These are phyloP conservation scores for Turnera subulata DNA, from an alignment of 345 rosid genomes.

Conservation along the genomic window DNA sequence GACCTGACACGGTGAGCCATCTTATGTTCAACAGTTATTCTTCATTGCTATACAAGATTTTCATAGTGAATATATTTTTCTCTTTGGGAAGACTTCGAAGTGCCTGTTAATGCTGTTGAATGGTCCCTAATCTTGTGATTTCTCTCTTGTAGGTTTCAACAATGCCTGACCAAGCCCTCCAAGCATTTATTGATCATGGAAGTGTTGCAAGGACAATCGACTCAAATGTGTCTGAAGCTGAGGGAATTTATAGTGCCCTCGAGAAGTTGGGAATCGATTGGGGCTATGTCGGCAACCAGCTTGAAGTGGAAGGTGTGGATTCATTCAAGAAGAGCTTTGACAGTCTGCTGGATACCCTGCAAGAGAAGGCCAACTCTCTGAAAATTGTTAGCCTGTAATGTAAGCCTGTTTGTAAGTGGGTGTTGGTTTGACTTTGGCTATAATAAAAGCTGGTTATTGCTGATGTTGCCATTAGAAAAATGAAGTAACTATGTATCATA, in stretches of 20 bases:
- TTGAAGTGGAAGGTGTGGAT: slow-evolving; percentile 88
- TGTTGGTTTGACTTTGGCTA: slow-evolving; percentile 7
- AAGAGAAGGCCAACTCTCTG: slow-evolving; percentile 93
- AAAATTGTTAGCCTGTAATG: slow-evolving; percentile 61
- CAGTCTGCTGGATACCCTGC: slow-evolving; percentile 84
- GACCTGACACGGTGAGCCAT: slow-evolving; percentile 81
- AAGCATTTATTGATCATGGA: slow-evolving; percentile 87
- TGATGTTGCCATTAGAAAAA: slow-evolving; percentile 23
- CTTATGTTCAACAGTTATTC: neutral
- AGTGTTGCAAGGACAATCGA: slow-evolving; percentile 85
- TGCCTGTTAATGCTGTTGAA: neutral
- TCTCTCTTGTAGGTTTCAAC: slow-evolving; percentile 65
- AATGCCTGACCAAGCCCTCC: slow-evolving; percentile 99
- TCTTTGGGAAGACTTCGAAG: too few relatives aligned
- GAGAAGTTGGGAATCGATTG: slow-evolving; percentile 97
- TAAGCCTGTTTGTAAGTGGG: neutral
- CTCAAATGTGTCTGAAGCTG: slow-evolving; percentile 77
- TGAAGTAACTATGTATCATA: slow-evolving; percentile 19
- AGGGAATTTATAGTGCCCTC: slow-evolving; percentile 89
- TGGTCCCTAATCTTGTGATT: neutral
- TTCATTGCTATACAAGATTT: neutral
- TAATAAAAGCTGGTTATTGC: slow-evolving; percentile 29
- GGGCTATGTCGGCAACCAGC: slow-evolving; percentile 71
- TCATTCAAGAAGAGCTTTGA: slow-evolving; percentile 94
- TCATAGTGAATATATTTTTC: neutral